phyloP scores from a whole-genome alignment of 2,329 filamentous ascomycete genomes.

The Aureobasidium subglaciale region DNA sequence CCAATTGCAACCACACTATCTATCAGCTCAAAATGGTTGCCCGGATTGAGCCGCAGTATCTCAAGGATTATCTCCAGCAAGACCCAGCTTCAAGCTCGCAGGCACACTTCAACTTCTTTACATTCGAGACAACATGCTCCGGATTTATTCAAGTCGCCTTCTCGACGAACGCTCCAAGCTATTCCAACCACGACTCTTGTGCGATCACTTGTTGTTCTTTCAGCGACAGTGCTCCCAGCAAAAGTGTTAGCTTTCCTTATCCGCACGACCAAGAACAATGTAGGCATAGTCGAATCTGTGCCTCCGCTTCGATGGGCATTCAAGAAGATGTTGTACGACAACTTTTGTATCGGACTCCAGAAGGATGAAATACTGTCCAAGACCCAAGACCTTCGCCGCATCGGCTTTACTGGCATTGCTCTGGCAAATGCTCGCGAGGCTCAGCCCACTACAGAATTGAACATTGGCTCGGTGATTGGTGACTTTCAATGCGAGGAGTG shows the following conservation, averaged over 20 bases:
- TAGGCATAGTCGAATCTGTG: background rate
- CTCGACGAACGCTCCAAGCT: background rate
- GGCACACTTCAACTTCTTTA: background rate
- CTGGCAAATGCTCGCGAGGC: constrained; percentile 9
- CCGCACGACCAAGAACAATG: constrained; percentile 6
- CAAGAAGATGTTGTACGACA: constrained; percentile 1
- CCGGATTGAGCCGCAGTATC: too few species aligned
- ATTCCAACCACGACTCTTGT: background rate
- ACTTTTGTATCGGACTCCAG: background rate
- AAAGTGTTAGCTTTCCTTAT: background rate
- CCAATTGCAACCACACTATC: too few species aligned
- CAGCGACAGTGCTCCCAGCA: background rate
- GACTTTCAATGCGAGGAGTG: background rate
- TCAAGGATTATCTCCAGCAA: background rate
- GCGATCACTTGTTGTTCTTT: background rate
- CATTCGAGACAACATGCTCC: background rate
- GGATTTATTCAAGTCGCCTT: background rate
- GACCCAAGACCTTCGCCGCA: background rate
- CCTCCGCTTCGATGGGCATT: background rate
- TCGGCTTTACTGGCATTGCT: constrained; percentile 5
- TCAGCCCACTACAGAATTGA: background rate
- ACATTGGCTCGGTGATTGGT: background rate
- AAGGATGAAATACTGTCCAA: background rate
- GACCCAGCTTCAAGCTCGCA: background rate
- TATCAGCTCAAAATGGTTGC: background rate